These are phyloP conservation scores for Sarocladium brachiariae DNA, from an alignment of 2,329 filamentous ascomycete genomes.

Conservation along the genomic window DNA sequence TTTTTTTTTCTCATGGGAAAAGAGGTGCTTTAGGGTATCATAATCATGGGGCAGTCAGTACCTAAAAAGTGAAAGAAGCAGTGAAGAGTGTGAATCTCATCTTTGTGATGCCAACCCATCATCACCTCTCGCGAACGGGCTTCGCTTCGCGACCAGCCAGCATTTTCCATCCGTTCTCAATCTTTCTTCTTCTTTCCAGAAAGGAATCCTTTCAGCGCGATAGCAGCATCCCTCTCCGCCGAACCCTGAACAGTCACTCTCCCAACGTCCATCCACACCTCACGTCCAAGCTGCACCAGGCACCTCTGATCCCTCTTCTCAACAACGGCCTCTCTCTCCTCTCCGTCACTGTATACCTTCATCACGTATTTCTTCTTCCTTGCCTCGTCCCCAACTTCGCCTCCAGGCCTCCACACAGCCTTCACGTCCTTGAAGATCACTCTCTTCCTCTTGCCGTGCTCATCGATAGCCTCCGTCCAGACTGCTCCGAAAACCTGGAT, in stretches of 20 bases:
- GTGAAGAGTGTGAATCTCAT: too few species aligned
- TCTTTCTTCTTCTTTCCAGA: background rate
- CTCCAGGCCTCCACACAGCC: background rate
- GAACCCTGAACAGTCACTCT: background rate
- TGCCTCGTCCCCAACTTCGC: background rate
- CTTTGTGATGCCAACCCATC: too few species aligned
- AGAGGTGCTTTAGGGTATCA: too few species aligned
- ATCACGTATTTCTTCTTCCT: background rate
- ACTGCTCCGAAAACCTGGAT: constrained; percentile 56
- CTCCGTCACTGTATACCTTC: background rate
- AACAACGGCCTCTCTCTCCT: background rate
- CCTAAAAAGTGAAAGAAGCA: too few species aligned
- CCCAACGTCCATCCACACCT: constrained; percentile 1
- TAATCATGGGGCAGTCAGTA: too few species aligned
- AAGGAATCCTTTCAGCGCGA: background rate
- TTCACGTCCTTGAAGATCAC: constrained; percentile 3
- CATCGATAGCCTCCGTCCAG: constrained; percentile 46
- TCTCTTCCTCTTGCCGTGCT: background rate
- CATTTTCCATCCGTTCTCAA: too few species aligned
- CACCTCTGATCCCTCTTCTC: background rate
- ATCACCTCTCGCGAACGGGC: too few species aligned
- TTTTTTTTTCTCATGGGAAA: too few species aligned
- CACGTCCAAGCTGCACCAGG: background rate
- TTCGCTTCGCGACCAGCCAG: too few species aligned
- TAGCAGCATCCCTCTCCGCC: background rate